Conservation (phyloP, 1,284 basidiomycete species). For the Austroboletus novae-zelandiae region DNA sequence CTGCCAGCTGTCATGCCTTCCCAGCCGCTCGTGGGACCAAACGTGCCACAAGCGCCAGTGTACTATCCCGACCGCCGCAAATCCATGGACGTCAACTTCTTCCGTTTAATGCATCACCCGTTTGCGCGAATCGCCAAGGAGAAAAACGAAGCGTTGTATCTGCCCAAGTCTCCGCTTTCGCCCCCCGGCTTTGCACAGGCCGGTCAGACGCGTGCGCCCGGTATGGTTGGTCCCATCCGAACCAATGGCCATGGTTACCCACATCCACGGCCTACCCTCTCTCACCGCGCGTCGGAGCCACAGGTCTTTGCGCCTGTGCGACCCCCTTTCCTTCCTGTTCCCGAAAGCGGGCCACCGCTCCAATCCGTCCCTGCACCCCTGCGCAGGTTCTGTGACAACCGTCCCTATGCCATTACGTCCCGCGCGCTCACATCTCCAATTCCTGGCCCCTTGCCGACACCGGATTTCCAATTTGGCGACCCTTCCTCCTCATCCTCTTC, state of each 20-base stretch:
- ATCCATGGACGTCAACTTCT: constrained; percentile 59
- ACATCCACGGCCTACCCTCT: constrained; percentile 32
- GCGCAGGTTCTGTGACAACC: constrained; percentile 43
- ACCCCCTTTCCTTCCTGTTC: constrained; percentile 31
- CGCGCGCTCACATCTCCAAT: constrained; percentile 53
- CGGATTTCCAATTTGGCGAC: constrained; percentile 66
- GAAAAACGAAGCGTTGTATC: constrained; percentile 50
- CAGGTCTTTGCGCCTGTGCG: constrained; percentile 32
- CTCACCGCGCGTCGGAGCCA: constrained; percentile 46
- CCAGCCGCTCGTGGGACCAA: constrained; percentile 35
- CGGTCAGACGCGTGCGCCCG: constrained; percentile 21
- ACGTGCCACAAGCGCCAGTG: constrained; percentile 12
- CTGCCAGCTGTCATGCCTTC: constrained; percentile 44
- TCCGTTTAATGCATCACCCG: constrained; percentile 60
- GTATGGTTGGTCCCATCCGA: constrained; percentile 21
- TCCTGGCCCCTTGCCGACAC: constrained; percentile 67
- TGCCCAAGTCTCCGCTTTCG: constrained; percentile 35
- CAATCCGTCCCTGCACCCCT: constrained; percentile 8
- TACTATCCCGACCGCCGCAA: constrained; percentile 45
- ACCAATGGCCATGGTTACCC: constrained; percentile 20
- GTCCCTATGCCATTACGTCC: constrained; percentile 46
- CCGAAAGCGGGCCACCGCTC: constrained; percentile 18
- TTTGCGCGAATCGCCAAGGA: constrained; percentile 58
- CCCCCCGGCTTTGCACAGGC: constrained; percentile 30
- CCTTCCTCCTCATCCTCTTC: constrained; percentile 44